A percentile compares a stretch with the other conserved stretches of the same genome.
Evolutionary conservation across 73 alveolate species (phyloP).

Genomic region (Effrenium voratum): DNA sequence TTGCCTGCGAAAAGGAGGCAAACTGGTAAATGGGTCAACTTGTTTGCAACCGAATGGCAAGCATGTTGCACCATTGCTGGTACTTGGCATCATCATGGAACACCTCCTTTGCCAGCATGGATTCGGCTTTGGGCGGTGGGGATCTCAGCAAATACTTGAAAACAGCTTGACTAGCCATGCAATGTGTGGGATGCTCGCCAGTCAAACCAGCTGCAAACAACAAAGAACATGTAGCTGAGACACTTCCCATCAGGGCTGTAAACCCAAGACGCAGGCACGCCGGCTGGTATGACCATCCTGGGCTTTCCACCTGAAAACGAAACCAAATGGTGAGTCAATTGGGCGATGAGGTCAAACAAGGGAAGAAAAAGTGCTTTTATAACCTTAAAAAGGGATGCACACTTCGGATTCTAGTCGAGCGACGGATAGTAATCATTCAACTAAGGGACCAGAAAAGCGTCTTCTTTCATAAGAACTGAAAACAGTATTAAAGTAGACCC

Average conservation of each 20-base stretch:
- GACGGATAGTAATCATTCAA: too few species aligned
- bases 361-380: too few species aligned
- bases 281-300: background rate
- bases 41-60: background rate
- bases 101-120: background rate
- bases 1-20: background rate
- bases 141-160: background rate
- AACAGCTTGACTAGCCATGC: background rate
- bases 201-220: background rate
- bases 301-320: background rate
- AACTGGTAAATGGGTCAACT: background rate
- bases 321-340: background rate
- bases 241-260: background rate
- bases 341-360: too few species aligned
- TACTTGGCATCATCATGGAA: background rate
- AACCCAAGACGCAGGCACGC: constrained; percentile 3
- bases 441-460: too few species aligned
- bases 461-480: too few species aligned
- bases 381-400: too few species aligned
- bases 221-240: background rate
- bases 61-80: background rate
- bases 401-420: too few species aligned
- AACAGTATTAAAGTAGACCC: too few species aligned
- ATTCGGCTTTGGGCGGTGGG: background rate
- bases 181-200: background rate